Conservation (phyloP, 169 alveolate genomes). For the Plasmodium reichenowi region DNA sequence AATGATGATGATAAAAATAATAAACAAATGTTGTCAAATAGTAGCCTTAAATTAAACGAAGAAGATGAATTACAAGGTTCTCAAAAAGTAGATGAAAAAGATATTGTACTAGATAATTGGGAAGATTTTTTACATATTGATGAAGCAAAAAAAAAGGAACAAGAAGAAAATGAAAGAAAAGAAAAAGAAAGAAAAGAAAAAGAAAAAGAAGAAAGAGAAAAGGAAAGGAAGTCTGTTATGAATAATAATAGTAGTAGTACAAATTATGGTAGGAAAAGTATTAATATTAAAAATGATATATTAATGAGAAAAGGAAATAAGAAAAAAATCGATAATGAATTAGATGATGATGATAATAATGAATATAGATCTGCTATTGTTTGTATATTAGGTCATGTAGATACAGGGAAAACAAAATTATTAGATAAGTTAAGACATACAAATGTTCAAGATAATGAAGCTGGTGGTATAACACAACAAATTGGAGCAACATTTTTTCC, state of each 20-base stretch:
- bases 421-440: conserved; percentile 98
- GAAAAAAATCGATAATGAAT: conserved; percentile 37
- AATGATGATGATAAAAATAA: conserved; percentile 9
- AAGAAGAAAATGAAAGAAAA: conserved; percentile 40
- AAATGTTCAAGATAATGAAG: conserved; percentile 99
- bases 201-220: conserved; percentile 34
- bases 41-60: conserved; percentile 14
- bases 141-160: conserved; percentile 46
- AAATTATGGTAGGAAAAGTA: neutral
- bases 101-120: conserved; percentile 64
- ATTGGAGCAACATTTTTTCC: conserved; percentile 99
- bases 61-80: conserved; percentile 5
- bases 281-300: conserved; percentile 34
- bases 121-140: conserved; percentile 37
- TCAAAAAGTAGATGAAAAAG: conserved; percentile 49
- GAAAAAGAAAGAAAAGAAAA: conserved; percentile 79
- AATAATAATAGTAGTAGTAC: too few species aligned
- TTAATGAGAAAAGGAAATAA: conserved; percentile 43
- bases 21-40: neutral
- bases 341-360: conserved; percentile 70
- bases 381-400: conserved; percentile 99
- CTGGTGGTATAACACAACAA: conserved; percentile 99
- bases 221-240: neutral
- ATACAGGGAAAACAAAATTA: conserved; percentile 99
- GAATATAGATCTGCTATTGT: conserved; percentile 97